These are phyloP conservation scores for Acacia concinna DNA, from an alignment of 331 rosid genomes.

Conservation along the genomic window DNA sequence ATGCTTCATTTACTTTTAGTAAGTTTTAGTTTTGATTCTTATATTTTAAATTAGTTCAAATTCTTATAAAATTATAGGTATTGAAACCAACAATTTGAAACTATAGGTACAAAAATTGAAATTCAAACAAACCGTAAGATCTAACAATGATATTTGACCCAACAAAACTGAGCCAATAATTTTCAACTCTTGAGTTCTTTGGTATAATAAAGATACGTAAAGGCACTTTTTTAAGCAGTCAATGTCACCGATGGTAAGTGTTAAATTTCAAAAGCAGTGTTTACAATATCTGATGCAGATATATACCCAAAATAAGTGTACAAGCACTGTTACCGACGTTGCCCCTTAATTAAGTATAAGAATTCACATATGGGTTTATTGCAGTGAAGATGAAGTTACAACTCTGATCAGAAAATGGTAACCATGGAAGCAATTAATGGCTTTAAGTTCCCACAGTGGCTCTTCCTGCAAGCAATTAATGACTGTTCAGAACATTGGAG, in stretches of 20 bases:
- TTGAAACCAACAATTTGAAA: too few species aligned
- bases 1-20: too few species aligned
- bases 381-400: conserved; percentile 3
- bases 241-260: background rate
- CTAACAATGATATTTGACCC: too few species aligned
- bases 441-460: background rate
- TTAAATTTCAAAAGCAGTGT: background rate
- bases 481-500: background rate
- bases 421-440: conserved; percentile 15
- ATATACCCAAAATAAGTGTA: background rate
- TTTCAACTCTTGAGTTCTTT: background rate
- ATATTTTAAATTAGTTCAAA: too few species aligned
- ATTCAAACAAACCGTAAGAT: too few species aligned
- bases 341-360: background rate
- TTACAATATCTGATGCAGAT: background rate
- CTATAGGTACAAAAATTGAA: too few species aligned
- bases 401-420: background rate
- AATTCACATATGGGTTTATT: conserved; percentile 9
- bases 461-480: background rate
- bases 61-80: too few species aligned
- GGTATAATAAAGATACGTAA: background rate
- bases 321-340: too few species aligned
- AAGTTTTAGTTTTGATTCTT: too few species aligned
- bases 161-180: too few species aligned
- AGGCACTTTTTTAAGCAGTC: background rate